phyloP scores from a whole-genome alignment of 192 early-diverging fungal species.

The Funneliformis mosseae region DNA sequence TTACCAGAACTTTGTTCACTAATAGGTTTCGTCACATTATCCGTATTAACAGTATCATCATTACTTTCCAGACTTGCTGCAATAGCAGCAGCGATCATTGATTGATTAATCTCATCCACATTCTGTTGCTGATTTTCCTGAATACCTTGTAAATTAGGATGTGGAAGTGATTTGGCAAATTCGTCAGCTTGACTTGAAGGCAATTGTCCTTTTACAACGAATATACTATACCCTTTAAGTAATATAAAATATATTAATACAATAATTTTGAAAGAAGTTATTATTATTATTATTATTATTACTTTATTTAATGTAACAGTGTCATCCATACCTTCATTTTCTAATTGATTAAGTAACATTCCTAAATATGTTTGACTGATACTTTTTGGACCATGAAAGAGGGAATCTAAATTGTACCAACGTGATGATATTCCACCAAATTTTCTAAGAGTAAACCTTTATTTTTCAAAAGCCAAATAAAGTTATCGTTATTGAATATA shows the following conservation, averaged over 20 bases:
- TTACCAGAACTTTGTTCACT: background rate
- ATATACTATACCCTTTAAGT: slow-evolving; percentile 43
- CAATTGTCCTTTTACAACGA: slow-evolving; percentile 39
- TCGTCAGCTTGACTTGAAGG: slow-evolving; percentile 28
- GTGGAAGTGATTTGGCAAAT: background rate
- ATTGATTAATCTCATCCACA: background rate
- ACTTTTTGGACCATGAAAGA: slow-evolving; percentile 51
- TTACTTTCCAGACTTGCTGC: slow-evolving; percentile 28
- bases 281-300: background rate
- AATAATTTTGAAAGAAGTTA: background rate
- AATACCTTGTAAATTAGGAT: background rate
- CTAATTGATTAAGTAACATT: slow-evolving; percentile 52
- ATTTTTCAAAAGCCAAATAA: slow-evolving; percentile 14
- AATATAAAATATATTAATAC: background rate
- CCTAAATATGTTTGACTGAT: slow-evolving; percentile 73
- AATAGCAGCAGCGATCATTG: slow-evolving; percentile 21
- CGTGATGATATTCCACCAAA: slow-evolving; percentile 65
- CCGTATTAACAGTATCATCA: slow-evolving; percentile 4
- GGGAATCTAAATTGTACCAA: slow-evolving; percentile 79
- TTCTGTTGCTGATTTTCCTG: background rate
- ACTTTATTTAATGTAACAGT: background rate
- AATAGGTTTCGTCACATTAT: background rate
- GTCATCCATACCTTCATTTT: slow-evolving; percentile 41
- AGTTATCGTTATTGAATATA: background rate
- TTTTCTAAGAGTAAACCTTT: slow-evolving; percentile 65